These are phyloP conservation scores for Amphicarpaea edgeworthii DNA, from an alignment of 306 rosid species.

Conservation along the genomic window DNA sequence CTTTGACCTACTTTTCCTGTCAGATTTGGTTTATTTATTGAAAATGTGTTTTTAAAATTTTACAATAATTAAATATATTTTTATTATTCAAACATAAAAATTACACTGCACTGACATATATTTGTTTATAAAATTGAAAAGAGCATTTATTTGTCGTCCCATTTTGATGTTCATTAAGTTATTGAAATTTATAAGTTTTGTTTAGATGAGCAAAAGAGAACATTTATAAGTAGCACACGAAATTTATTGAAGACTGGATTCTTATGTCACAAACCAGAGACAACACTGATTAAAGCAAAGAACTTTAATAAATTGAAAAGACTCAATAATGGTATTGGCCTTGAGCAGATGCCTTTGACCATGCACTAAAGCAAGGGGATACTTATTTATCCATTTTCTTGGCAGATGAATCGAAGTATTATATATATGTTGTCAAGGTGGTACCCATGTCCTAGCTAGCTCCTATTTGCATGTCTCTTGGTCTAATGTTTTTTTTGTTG, in stretches of 20 bases:
- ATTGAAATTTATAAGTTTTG: not conserved
- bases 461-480: constrained; percentile 2
- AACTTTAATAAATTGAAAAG: constrained; percentile 25
- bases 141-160: not conserved
- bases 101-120: not conserved
- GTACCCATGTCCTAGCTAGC: not conserved
- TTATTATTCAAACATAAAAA: not conserved
- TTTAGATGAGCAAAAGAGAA: no score
- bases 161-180: not conserved
- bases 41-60: not conserved
- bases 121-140: not conserved
- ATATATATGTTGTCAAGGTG: not conserved
- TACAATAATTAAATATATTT: not conserved
- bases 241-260: not conserved
- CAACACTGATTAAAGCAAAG: not conserved
- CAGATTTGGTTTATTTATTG: not conserved
- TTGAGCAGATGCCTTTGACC: constrained; percentile 3
- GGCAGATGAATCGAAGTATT: not conserved
- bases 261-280: not conserved
- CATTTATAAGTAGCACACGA: no score
- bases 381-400: not conserved
- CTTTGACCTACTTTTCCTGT: not conserved
- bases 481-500: no score
- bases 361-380: no score
- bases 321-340: not conserved